phyloP scores from a whole-genome alignment of 257 asterid genomes.

The Scutellaria barbata region DNA sequence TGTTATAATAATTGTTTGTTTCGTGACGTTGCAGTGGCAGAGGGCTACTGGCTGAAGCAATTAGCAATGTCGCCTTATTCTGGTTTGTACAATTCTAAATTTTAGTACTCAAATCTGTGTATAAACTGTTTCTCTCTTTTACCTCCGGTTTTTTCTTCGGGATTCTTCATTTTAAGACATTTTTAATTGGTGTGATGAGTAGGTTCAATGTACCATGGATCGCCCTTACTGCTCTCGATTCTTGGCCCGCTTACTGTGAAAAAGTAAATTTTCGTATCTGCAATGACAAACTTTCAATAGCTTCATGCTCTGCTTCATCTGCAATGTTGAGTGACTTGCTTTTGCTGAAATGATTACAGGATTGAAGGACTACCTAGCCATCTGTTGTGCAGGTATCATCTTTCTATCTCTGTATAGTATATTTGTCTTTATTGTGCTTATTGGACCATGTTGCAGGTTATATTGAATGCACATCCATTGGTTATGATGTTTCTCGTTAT shows the following conservation, averaged over 20 bases:
- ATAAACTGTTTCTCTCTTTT: neutral
- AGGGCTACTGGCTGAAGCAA: slow-evolving; percentile 95
- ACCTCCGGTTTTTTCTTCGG: neutral
- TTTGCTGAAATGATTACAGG: slow-evolving; percentile 48
- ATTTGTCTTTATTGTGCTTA: slow-evolving; percentile 31
- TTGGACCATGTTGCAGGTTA: slow-evolving; percentile 22
- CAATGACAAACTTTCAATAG: slow-evolving; percentile 11
- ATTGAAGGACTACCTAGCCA: slow-evolving; percentile 63
- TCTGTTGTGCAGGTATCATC: slow-evolving; percentile 75
- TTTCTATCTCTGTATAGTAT: slow-evolving; percentile 18
- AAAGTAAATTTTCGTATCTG: slow-evolving; percentile 45
- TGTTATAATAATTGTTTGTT: neutral
- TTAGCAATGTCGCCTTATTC: slow-evolving; percentile 85
- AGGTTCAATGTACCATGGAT: slow-evolving; percentile 99
- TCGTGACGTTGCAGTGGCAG: slow-evolving; percentile 65
- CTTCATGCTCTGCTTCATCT: slow-evolving; percentile 16
- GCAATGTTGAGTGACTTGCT: slow-evolving; percentile 23
- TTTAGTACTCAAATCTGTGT: neutral
- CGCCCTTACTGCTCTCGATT: slow-evolving; percentile 76
- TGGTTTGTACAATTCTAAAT: slow-evolving; percentile 51
- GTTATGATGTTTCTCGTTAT: slow-evolving; percentile 11
- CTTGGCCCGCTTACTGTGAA: slow-evolving; percentile 82
- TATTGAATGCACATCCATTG: neutral
- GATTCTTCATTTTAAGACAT: neutral
- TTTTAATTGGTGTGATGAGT: slow-evolving; percentile 31